Evolutionary conservation across 176 grass and related monocot genomes (phyloP).

Genomic region (sorghum (Sorghum bicolor)): Sorghum_bicolor_NCBIv3 NC_012876.2:59289501-59290000

Average conservation of each 20-base stretch:
- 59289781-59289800: neutral
- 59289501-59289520: too few relatives aligned
- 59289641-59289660: neutral
- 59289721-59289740: neutral
- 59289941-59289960: neutral
- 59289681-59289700: neutral
- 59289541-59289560: too few relatives aligned
- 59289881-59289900: neutral
- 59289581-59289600: neutral
- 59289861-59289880: neutral
- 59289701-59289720: neutral
- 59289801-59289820: too few relatives aligned
- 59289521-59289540: neutral
- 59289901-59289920: neutral
- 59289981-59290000: neutral
- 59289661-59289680: neutral
- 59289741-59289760: neutral
- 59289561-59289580: neutral
- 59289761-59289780: too few relatives aligned
- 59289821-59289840: neutral
- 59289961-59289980: too few relatives aligned
- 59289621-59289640: neutral
- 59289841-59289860: neutral
- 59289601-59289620: neutral
- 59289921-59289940: too few relatives aligned